Evolutionary conservation across 2,329 filamentous ascomycete species (phyloP).

Genomic region (Phoma herbarum): DNA sequence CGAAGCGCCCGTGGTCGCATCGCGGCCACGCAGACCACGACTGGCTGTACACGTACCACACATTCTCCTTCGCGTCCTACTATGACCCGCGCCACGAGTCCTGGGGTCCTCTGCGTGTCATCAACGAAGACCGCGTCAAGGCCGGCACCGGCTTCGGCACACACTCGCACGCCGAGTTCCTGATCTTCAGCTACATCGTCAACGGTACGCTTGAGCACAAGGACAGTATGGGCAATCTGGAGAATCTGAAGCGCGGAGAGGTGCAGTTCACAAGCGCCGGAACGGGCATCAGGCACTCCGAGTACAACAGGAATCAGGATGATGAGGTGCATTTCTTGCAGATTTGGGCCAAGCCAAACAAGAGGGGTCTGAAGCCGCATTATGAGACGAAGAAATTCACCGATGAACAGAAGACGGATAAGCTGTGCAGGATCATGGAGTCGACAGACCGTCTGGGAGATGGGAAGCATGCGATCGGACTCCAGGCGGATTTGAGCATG

Average conservation of each 20-base stretch:
- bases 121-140: conserved; percentile 88
- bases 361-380: conserved; percentile 72
- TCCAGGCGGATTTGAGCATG: conserved; percentile 87
- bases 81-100: conserved; percentile 72
- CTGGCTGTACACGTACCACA: conserved; percentile 89
- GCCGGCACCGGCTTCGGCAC: conserved; percentile 80
- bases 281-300: conserved; percentile 79
- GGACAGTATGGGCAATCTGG: conserved; percentile 77
- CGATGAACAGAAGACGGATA: conserved; percentile 75
- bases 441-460: conserved; percentile 71
- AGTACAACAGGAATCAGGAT: conserved; percentile 77
- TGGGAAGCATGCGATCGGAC: conserved; percentile 76
- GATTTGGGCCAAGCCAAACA: conserved; percentile 87
- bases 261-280: conserved; percentile 93
- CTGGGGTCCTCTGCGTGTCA: conserved; percentile 81
- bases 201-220: conserved; percentile 86
- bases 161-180: conserved; percentile 84
- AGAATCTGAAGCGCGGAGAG: conserved; percentile 80
- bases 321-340: conserved; percentile 85
- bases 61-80: conserved; percentile 80
- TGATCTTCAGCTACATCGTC: conserved; percentile 91
- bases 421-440: conserved; percentile 78
- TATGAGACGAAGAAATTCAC: conserved; percentile 79
- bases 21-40: conserved; percentile 83
- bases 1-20: conserved; percentile 73